phyloP scores from a whole-genome alignment of 441 rosid genomes.

The Corymbia calophylla region DNA sequence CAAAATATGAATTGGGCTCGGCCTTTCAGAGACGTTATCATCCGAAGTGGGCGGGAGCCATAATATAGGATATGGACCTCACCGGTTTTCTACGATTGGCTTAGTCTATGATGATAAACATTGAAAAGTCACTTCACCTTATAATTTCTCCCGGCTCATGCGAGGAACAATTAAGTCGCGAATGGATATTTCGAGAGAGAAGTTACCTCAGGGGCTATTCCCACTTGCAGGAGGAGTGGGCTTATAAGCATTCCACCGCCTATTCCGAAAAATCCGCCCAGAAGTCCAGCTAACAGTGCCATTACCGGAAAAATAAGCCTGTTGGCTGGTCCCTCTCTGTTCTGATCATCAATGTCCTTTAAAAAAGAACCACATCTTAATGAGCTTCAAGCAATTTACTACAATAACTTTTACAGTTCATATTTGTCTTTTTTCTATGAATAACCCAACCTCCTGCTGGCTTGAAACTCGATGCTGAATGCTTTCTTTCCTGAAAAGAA shows the following conservation, averaged over 20 bases:
- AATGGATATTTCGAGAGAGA: neutral
- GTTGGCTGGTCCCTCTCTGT: constrained; percentile 15
- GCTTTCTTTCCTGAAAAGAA: constrained; percentile 29
- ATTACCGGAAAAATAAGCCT: constrained; percentile 54
- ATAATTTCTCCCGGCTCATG: neutral
- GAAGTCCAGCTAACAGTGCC: constrained; percentile 72
- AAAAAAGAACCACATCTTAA: neutral
- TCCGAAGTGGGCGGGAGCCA: neutral
- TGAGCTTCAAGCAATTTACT: neutral
- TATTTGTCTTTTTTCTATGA: neutral
- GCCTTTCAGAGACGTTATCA: neutral
- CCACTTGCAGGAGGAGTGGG: constrained; percentile 82
- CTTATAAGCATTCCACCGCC: constrained; percentile 96
- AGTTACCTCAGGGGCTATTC: constrained; percentile 70
- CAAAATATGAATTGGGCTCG: neutral
- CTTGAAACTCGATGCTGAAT: constrained; percentile 1
- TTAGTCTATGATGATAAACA: neutral
- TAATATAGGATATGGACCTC: neutral
- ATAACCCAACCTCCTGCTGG: constrained; percentile 20
- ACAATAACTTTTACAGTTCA: neutral
- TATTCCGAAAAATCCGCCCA: constrained; percentile 86
- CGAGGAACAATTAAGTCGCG: neutral
- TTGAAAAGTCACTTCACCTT: neutral
- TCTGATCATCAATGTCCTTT: constrained; percentile 33
- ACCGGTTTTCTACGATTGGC: neutral